Base-by-base conservation (phyloP, 179 eudicot genomes). In the Gypsophila paniculata region DNA sequence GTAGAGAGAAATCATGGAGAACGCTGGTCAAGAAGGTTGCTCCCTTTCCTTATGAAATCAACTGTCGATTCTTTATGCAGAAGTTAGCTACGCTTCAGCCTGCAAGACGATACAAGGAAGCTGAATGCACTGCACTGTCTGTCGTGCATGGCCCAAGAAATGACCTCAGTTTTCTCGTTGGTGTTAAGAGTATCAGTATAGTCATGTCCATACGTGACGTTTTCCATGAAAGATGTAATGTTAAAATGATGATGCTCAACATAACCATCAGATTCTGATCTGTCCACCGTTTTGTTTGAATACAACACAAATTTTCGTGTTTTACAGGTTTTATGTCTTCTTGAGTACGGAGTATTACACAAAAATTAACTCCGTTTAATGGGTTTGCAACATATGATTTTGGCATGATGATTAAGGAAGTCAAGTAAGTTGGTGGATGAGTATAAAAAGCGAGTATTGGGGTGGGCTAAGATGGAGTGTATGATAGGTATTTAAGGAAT, bases 1-100 rank as follows among this genome's bases (percentile, higher is more conserved):
- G 85, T 88, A 91, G 97, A 60, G 75, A 69, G 90, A 82, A 80
- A 72, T 91, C 72, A 65, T 89, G 89, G 65, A 73, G 75, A 83
- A 62, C 59, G 84, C 85, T 61, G 75, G 38, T n/a, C 61, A 69
- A 36, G 95, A 91, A 80, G 85, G 89, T 29, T 74, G 22, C 68
- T 65, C 81, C 19, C 61, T 85, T 52, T 15, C 82, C 57, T 68
- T 63, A 46, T 69, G 75, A 17, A 67, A 61, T 18, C 10, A 51
- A n/a, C 22, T 19, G 32, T 39, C 19, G 29, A 11, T 39, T 32
- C 29, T 34, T 55, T 36, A 49, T 22, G 29, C 36, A 5, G 17
- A 42, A 65, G 48, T 19, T 8, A 10, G 32, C 53, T 65, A 18
- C 39, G 49, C 42, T 25, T 65, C 69, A 49, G 29, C n/a, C 25